A percentile compares a stretch with the other conserved stretches of the same genome.
phyloP scores from a whole-genome alignment of 129 eudicot genomes.

The Kitagawia praeruptora region DNA sequence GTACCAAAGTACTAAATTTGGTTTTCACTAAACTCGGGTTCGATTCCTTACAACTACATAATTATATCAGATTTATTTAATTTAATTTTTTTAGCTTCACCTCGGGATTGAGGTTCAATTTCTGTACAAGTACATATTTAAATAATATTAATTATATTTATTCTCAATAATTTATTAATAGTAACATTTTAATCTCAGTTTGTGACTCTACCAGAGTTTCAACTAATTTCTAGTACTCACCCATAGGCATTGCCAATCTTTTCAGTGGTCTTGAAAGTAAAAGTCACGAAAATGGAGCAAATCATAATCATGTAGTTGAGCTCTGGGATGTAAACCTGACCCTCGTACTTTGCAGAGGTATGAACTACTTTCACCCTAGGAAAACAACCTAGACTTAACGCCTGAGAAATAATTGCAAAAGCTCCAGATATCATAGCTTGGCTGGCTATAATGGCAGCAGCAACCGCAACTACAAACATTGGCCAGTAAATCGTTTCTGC shows the following conservation, averaged over 20 bases:
- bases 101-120: no score
- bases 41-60: no score
- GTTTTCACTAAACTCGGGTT: no score
- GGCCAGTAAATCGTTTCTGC: slow-evolving; percentile 33
- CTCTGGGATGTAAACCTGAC: slow-evolving; percentile 16
- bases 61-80: no score
- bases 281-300: slow-evolving; percentile 1
- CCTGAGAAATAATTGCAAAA: slow-evolving; percentile 27
- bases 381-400: slow-evolving; percentile 30
- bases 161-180: no score
- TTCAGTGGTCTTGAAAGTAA: slow-evolving; percentile 10
- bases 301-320: slow-evolving; percentile 13
- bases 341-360: slow-evolving; percentile 15
- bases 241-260: slow-evolving; percentile 16
- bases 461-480: slow-evolving; percentile 29
- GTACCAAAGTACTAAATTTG: no score
- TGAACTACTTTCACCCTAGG: slow-evolving; percentile 19
- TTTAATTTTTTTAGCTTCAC: no score
- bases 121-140: no score
- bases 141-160: no score
- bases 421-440: slow-evolving; percentile 39
- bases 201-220: slow-evolving; percentile 12
- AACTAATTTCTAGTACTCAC: slow-evolving; percentile 13
- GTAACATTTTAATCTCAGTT: no score
- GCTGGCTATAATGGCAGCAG: slow-evolving; percentile 36